Evolutionary conservation across 169 alveolate genomes (phyloP), one percentile per base, ranked within the genome.

Genomic region (Theileria annulata): DNA sequence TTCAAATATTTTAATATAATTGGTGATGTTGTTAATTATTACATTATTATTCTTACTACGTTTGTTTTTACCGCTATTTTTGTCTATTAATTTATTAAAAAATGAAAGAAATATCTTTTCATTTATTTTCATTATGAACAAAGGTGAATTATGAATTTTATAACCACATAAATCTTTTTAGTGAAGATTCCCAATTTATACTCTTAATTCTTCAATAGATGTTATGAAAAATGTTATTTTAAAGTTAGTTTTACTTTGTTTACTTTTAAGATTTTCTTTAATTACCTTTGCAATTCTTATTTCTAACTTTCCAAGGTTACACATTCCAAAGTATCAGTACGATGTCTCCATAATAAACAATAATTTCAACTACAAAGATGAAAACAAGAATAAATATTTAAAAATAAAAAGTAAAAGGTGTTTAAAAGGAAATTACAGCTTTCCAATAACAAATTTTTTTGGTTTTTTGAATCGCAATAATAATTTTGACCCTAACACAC

Each of bases 391-490:
- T 35, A 73, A 31, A 27, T n/a, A 19, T 13, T 25, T 21, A 19
- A 21, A 19, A 21, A 59, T 79, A 6, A 19, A 48, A 25, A 56
- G 62, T 33, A 79, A 60, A 33, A 54, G 10, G 5, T 19, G 64
- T 17, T 71, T 48, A 47, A 72, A 67, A 30, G 85, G 68, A 19
- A 33, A 74, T 21, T 37, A 75, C 3, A 69, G 54, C 35, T 33
- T 67, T 17, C 85, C 85, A 23, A 42, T 71, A 31, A 42, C 85
- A 12, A 70, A n/a, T 31, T 72, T 74, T 27, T 71, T 75, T 56
- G 62, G 77, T 15, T 56, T 81, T 37, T 56, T 56, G 33, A 25
- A 13, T 56, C 15, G 66, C 13, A 25, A 25, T 21, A 2, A 2
- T 56, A 8, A 56, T 21, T 56, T 56, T 56, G 13, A 42, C 51